Conservation (phyloP, 2,329 filamentous ascomycete species). For the Didymella pomorum region DNA sequence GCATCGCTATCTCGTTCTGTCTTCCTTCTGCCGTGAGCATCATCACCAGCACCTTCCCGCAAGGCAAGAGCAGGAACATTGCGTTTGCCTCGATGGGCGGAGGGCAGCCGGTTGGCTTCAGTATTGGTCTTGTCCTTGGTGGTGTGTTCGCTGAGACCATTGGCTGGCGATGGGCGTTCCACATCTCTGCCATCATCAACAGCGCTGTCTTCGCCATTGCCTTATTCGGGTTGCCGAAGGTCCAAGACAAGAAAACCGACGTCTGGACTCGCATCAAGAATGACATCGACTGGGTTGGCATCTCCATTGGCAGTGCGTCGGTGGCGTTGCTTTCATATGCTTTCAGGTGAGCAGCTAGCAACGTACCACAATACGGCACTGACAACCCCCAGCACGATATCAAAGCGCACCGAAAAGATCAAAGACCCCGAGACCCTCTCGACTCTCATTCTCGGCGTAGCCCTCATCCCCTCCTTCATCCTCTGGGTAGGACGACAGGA, state of each 20-base stretch:
- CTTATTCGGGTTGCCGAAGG: constrained; percentile 50
- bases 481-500: constrained; percentile 63
- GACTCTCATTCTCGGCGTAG: constrained; percentile 55
- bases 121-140: constrained; percentile 60
- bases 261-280: constrained; percentile 44
- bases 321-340: constrained; percentile 62
- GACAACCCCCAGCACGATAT: constrained; percentile 41
- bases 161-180: constrained; percentile 63
- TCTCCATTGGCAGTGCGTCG: constrained; percentile 55
- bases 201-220: constrained; percentile 51
- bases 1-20: constrained; percentile 57
- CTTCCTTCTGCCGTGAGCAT: constrained; percentile 60
- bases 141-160: constrained; percentile 59
- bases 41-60: constrained; percentile 57
- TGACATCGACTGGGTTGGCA: constrained; percentile 65
- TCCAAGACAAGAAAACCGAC: constrained; percentile 32
- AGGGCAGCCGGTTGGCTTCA: constrained; percentile 62
- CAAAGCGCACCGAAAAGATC: constrained; percentile 54
- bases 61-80: constrained; percentile 59
- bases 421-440: constrained; percentile 55
- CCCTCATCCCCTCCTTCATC: constrained; percentile 60
- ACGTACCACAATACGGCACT: neutral
- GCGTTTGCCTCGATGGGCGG: constrained; percentile 61
- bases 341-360: constrained; percentile 57
- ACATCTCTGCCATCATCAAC: constrained; percentile 57